Percentiles rank a stretch among this genome's conserved stretches.
Conservation (phyloP, 805 yeast genomes). For the Cyberlindnera lachancei region DNA sequence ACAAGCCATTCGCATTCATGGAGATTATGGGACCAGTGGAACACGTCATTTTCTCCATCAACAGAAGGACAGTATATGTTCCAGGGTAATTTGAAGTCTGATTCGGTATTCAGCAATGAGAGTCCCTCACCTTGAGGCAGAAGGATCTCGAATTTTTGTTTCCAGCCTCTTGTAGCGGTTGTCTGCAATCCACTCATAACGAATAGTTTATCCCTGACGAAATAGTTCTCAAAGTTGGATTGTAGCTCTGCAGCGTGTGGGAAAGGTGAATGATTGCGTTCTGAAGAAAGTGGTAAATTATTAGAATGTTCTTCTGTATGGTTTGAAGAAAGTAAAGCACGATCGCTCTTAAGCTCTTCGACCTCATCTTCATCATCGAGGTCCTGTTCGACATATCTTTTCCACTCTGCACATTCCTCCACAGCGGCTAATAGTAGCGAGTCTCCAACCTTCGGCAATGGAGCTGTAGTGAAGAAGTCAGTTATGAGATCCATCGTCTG, state of each 20-base stretch:
- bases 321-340: no score
- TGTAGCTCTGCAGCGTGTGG: no score
- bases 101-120: conserved; percentile 5
- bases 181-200: no score
- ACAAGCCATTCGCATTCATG: conserved; percentile 15
- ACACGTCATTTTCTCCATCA: conserved; percentile 15
- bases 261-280: no score
- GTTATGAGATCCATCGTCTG: neutral
- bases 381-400: conserved; percentile 15
- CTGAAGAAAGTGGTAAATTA: no score
- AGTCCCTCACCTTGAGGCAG: conserved; percentile 19
- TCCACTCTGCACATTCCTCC: conserved; percentile 13
- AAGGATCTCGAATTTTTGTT: conserved; percentile 12
- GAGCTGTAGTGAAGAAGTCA: conserved; percentile 7
- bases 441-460: conserved; percentile 5
- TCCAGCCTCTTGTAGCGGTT: no score
- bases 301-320: no score
- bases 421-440: conserved; percentile 6
- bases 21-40: conserved; percentile 24
- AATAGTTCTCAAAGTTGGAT: no score
- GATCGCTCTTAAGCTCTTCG: no score
- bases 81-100: conserved; percentile 26
- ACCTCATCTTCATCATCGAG: no score
- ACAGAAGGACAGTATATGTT: conserved; percentile 27
- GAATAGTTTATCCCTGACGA: no score